Conservation (phyloP, 2,329 filamentous ascomycete species). For the Beauveria medogensis region DNA sequence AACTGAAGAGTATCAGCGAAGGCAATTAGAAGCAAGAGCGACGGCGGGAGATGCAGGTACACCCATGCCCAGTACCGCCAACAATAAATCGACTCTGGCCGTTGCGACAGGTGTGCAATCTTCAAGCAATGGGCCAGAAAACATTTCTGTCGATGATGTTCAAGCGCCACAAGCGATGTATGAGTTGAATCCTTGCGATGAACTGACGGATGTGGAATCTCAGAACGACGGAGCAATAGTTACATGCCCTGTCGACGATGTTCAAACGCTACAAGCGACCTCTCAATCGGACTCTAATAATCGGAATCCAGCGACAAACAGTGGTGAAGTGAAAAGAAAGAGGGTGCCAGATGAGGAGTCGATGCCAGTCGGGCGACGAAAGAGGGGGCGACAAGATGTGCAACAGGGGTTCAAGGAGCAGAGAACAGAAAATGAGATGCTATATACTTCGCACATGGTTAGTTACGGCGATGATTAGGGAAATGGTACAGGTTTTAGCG, state of each 20-base stretch:
- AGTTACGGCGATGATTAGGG: not conserved
- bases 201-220: too few species aligned
- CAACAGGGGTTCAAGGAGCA: not conserved
- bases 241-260: not conserved
- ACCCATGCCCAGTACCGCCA: not conserved
- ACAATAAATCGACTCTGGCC: not conserved
- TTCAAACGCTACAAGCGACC: not conserved
- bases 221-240: too few species aligned
- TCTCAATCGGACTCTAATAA: not conserved
- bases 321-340: not conserved
- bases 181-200: too few species aligned
- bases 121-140: not conserved
- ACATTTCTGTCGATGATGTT: too few species aligned
- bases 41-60: not conserved
- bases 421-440: not conserved
- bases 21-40: not conserved
- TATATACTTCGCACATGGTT: not conserved
- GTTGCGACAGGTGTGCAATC: not conserved
- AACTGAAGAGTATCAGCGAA: not conserved
- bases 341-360: slow-evolving; percentile 1
- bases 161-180: too few species aligned
- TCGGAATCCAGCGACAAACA: not conserved
- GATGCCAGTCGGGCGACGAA: not conserved
- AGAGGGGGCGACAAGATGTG: not conserved
- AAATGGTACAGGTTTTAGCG: not conserved